Evolutionary conservation across 345 rosid species (phyloP), one percentile per base, ranked within the genome.

Genomic region (Mallotus nudiflorus): DNA sequence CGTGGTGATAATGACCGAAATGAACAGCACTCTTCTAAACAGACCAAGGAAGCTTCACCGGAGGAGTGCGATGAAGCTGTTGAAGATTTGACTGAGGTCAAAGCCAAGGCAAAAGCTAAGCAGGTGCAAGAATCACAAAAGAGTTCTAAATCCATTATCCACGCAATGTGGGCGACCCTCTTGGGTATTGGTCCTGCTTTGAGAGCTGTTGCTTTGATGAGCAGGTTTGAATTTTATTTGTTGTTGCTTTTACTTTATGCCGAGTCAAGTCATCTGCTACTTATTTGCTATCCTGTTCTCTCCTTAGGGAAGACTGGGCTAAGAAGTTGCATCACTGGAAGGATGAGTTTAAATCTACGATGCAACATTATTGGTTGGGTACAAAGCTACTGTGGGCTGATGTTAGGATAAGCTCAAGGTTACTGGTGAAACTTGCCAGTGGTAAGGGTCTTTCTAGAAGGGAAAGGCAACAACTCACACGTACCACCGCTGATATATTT

Each of bases 21-120:
- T 54, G 89, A 69, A 61, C 79, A 82, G 31, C 78, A 69, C 68
- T 58, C 69, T 77, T 56, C 79, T 73, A 84, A 86, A 44, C 90
- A 85, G 80, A 76, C 66, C 37, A 91, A 93, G 79, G 90, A 91
- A 82, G 92, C 98, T 76, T 91, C 96, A 12, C 91, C 98, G 0
- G 96, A 91, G 82, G 96, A 93, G 51, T 93, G 98, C 77, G 98
- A 93, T 85, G 90, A 89, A 82, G 98, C 98, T 20, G 91, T 93
- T 65, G 97, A 91, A 86, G 97, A 88, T 39, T 71, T 93, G 71
- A 91, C 84, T 75, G 75, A 88, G 59, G 96, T 73, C 45, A 91
- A 91, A 82, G 98, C 97, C 19, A 93, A 89, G 79, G 98, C 93
- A 28, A 91, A 93, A 76, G 96, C 94, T 50, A 88, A 87, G 78